Base-by-base conservation (phyloP, 2,329 filamentous ascomycete genomes). In the Didymellaceae sp. region DNA sequence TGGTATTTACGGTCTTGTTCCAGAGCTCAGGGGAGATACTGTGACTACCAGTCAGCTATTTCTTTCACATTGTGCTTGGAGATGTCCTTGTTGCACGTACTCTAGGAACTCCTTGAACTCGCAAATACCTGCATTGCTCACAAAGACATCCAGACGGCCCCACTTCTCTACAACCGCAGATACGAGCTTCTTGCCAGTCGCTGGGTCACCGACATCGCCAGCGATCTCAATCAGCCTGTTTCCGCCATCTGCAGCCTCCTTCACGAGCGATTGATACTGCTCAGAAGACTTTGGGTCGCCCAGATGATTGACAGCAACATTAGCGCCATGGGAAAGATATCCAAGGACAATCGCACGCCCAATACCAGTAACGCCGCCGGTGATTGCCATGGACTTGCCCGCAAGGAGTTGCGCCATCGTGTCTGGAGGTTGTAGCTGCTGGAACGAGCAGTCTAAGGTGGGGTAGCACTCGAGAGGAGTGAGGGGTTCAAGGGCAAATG, bases 111-210 rank as follows among this genome's bases (percentile, higher is more conserved):
- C 89, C 51, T 88, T 87, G 74, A 97, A 97, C 57, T 89, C 83
- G 78, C 91, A 96, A 52, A 96, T 83, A 6, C 91, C 91, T 4
- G 91, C 91, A 76, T 96, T 96, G 71, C 86, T 90, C 21, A 96
- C 88, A 73, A 93, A 93, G 6, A 96, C 78, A 73, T 82, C 77
- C 30, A 81, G 49, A 28, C 76, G 68, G 11, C 80, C 78, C 68
- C 85, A 88, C 50, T 76, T 74, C 50, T 81, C 71, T 1, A 92
- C 86, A 0, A 88, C 86, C 57, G 81, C 79, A 10, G 77, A 75
- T 5, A 96, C 86, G 18, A 96, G 81, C 21, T 81, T 76, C 33
- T 80, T 76, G 7, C 89, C 89, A 0, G 90, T 92, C 53, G 85
- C 82, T 0, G 88, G 86, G 57, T 89, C 81, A 1, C 87, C 85